These are phyloP conservation scores for Albophoma yamanashiensis DNA, from an alignment of 2,329 filamentous ascomycete species.

Conservation along the genomic window DNA sequence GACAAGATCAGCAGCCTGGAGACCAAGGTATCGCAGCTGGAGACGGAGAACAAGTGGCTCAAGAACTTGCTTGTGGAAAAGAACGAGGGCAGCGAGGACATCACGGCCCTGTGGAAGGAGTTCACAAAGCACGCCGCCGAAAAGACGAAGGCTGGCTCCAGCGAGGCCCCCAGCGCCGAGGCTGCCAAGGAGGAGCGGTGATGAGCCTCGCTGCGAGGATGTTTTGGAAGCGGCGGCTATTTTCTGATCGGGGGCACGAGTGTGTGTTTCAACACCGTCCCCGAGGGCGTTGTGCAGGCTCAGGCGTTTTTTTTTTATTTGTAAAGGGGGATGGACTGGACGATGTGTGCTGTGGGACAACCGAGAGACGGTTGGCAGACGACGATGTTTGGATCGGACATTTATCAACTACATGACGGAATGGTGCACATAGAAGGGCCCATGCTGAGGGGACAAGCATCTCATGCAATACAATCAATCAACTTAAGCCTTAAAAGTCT, in stretches of 20 bases:
- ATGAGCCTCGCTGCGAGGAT: neutral
- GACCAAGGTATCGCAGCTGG: constrained; percentile 62
- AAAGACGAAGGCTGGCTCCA: constrained; percentile 17
- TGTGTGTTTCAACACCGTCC: neutral
- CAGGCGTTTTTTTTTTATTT: constrained; percentile 2
- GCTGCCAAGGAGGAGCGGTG: constrained; percentile 12
- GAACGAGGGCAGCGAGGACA: constrained; percentile 52
- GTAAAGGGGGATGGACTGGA: neutral
- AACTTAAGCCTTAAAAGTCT: too few species aligned
- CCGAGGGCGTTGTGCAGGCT: constrained; percentile 3
- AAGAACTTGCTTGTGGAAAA: constrained; percentile 75
- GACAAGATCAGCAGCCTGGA: constrained; percentile 70
- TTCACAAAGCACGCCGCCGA: constrained; percentile 27
- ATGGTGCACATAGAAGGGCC: constrained; percentile 2
- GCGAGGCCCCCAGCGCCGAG: constrained; percentile 11
- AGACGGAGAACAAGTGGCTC: constrained; percentile 75
- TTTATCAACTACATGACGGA: constrained; percentile 1
- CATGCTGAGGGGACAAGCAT: neutral
- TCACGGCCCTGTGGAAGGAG: constrained; percentile 40
- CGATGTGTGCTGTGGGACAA: constrained; percentile 8
- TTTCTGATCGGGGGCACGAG: neutral
- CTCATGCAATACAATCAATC: neutral
- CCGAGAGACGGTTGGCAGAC: constrained; percentile 7
- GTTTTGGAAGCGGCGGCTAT: neutral
- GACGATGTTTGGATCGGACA: neutral